A percentile compares a stretch with the other conserved stretches of the same genome.
These are phyloP conservation scores for Ambrosia artemisiifolia DNA, from an alignment of 129 eudicot genomes.

Conservation along the genomic window DNA sequence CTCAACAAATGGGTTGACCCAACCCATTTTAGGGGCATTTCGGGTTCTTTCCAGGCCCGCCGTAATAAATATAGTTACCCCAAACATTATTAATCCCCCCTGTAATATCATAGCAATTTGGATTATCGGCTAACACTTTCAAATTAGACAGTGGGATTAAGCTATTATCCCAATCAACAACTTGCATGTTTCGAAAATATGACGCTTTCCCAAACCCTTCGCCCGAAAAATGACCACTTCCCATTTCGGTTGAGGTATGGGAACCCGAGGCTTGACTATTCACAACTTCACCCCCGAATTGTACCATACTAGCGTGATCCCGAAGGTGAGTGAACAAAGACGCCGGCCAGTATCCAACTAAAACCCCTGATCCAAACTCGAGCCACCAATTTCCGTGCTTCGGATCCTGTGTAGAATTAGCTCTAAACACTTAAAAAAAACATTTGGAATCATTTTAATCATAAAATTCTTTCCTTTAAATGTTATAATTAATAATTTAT, in stretches of 20 bases:
- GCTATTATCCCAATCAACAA: conserved; percentile 88
- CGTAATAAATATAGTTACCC: conserved; percentile 94
- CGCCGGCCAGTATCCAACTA: conserved; percentile 94
- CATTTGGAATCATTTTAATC: not conserved
- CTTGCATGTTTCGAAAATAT: conserved; percentile 77
- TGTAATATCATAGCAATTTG: conserved; percentile 80
- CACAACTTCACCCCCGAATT: conserved; percentile 91
- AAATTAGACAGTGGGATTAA: conserved; percentile 59
- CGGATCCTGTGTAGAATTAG: conserved; percentile 57
- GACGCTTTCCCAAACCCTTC: conserved; percentile 93
- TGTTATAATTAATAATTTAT: not conserved
- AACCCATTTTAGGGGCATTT: conserved; percentile 50
- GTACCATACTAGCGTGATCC: conserved; percentile 77
- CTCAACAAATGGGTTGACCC: conserved; percentile 13
- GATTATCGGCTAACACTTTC: conserved; percentile 73
- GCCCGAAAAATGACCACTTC: conserved; percentile 86
- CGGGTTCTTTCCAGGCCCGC: conserved; percentile 85
- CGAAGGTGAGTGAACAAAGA: conserved; percentile 67
- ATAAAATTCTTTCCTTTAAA: conserved; percentile 3
- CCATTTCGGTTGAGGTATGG: conserved; percentile 91
- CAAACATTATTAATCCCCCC: conserved; percentile 77
- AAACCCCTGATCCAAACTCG: conserved; percentile 74
- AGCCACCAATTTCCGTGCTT: conserved; percentile 99
- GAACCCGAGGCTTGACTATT: conserved; percentile 46
- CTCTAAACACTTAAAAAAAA: not conserved